A percentile compares a stretch with the other conserved stretches of the same genome.
Conservation (phyloP, 1,284 basidiomycete species). For the Rhodotorula sp. region DNA sequence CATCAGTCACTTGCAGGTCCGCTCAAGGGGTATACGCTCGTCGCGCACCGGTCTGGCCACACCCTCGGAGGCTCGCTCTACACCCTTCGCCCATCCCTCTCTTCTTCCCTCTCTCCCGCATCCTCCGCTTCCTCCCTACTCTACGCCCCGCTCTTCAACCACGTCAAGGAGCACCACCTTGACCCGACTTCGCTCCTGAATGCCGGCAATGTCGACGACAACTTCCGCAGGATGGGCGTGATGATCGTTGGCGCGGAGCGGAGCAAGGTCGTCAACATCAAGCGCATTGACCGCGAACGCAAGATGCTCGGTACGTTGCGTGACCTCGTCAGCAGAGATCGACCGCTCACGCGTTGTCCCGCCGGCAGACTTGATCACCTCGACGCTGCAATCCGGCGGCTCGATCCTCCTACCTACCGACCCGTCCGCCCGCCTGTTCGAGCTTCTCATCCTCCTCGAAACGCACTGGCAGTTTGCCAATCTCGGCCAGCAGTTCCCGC, state of each 20-base stretch:
- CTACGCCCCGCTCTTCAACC: conserved; percentile 95
- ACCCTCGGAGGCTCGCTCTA: conserved; percentile 95
- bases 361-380: conserved; percentile 72
- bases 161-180: conserved; percentile 92
- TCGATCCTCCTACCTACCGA: conserved; percentile 85
- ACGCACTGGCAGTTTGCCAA: conserved; percentile 90
- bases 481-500: conserved; percentile 60
- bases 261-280: conserved; percentile 73
- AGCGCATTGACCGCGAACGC: conserved; percentile 86
- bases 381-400: conserved; percentile 70
- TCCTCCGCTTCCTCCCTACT: conserved; percentile 85
- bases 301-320: conserved; percentile 70
- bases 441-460: conserved; percentile 90
- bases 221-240: conserved; percentile 80
- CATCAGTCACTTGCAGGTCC: conserved; percentile 60
- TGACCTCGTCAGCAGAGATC: too few species aligned
- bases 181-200: conserved; percentile 83
- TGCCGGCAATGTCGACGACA: conserved; percentile 63
- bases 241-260: conserved; percentile 91
- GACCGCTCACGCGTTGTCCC: not conserved
- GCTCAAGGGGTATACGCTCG: conserved; percentile 87
- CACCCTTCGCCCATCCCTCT: conserved; percentile 69
- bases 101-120: conserved; percentile 60
- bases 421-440: conserved; percentile 86
- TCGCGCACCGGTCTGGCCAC: conserved; percentile 93